Percentiles rank a stretch among this genome's conserved stretches.
Conservation (phyloP, 768 basidiomycete species). For the Psilocybe cubensis region DNA sequence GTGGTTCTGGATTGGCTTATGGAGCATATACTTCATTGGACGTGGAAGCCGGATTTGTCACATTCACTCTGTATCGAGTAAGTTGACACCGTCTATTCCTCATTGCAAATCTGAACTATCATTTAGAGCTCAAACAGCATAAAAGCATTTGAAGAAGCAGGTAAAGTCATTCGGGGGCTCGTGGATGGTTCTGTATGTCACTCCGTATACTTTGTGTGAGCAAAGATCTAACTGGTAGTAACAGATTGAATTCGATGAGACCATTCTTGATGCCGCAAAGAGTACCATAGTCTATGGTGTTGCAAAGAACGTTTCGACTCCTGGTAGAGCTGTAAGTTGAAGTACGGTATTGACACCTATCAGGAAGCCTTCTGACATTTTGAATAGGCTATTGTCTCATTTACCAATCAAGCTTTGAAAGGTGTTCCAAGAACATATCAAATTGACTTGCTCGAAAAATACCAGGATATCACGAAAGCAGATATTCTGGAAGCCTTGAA, state of each 20-base stretch:
- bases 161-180: constrained; percentile 75
- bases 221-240: neutral
- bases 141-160: constrained; percentile 81
- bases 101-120: neutral
- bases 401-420: constrained; percentile 90
- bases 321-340: constrained; percentile 78
- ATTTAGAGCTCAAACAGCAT: constrained; percentile 77
- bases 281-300: constrained; percentile 88
- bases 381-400: constrained; percentile 75
- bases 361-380: neutral
- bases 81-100: constrained; percentile 23
- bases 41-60: constrained; percentile 76
- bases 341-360: neutral
- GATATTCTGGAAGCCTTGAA: constrained; percentile 73
- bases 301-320: constrained; percentile 80
- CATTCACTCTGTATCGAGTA: constrained; percentile 81
- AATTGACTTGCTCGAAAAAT: constrained; percentile 75
- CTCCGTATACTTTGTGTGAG: neutral
- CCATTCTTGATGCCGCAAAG: constrained; percentile 88
- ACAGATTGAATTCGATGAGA: constrained; percentile 80
- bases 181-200: constrained; percentile 77
- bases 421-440: constrained; percentile 77
- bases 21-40: constrained; percentile 81
- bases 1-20: constrained; percentile 94
- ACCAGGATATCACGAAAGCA: constrained; percentile 77